Base-by-base conservation (phyloP, 2,329 filamentous ascomycete genomes). In the Westerdykella sp. region DNA sequence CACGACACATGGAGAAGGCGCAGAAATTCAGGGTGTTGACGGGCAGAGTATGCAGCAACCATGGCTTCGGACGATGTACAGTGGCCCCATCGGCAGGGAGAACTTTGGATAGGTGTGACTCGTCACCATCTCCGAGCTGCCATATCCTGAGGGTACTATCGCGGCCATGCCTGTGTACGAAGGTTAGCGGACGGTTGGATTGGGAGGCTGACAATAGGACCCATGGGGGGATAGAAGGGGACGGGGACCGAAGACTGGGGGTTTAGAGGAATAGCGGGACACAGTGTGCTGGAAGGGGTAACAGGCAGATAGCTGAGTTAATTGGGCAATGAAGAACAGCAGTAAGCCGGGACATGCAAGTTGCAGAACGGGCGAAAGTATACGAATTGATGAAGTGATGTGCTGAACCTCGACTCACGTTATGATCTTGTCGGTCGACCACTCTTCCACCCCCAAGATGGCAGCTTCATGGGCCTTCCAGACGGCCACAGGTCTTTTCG, bases 11-110 rank as follows among this genome's bases (percentile, higher is more conserved):
- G 2, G 84, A 76, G 63, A 95, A 95, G 1, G 85, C 78, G 63
- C 93, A 98, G 63, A 97, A 98, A 62, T 97, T 98, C 70, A 97
- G 79, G 1, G 91, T 88, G 60, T 96, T 96, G 35, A 97, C 88
- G 5, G 85, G 75, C 5, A 98, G 71, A 4, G 86, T 78, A 66
- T 95, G 80, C 16, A 95, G 67, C n/a, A 96, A 71, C 88, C 87
- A 95, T 23, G 93, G 93, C 56, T 83, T 76, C 14, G 76, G 78
- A 23, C 62, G 50, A 70, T 76, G 39, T 65, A 65, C 37, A 65
- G 68, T 22, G 63, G 65, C 1, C 62, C 70, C 37, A 48, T 94
- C 87, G 25, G 91, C 76, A 0, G 91, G 91, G 11, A 94, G 71
- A 7, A 71, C 71, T 28, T 75, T 83, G 55, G 83, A 85, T 50